These are phyloP conservation scores for Sanguinoderma infundibulare DNA, from an alignment of 1,284 basidiomycete genomes.

Conservation along the genomic window DNA sequence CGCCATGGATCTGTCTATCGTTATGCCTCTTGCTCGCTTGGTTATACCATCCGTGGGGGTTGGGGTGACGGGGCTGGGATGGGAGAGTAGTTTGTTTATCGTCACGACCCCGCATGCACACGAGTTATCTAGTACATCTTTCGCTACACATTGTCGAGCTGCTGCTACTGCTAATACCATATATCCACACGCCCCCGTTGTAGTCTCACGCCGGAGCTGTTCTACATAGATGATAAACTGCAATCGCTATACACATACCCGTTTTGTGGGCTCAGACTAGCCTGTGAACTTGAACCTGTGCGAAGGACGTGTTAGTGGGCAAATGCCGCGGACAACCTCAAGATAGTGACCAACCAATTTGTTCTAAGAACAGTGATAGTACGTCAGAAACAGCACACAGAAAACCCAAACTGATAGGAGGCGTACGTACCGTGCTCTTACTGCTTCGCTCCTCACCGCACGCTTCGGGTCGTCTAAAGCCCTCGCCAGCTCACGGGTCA, in stretches of 20 bases:
- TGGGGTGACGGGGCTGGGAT: background rate
- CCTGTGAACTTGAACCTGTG: constrained; percentile 64
- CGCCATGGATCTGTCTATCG: constrained; percentile 13
- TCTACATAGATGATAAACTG: constrained; percentile 24
- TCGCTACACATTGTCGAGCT: constrained; percentile 21
- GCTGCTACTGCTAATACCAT: constrained; percentile 18
- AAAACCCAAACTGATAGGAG: too few relatives aligned
- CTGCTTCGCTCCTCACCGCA: constrained; percentile 83
- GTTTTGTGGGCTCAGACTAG: constrained; percentile 22
- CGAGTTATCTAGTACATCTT: constrained; percentile 28
- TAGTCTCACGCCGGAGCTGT: constrained; percentile 22
- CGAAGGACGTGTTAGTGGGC: background rate
- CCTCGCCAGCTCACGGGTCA: constrained; percentile 76
- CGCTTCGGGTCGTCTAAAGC: constrained; percentile 87
- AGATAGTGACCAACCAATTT: constrained; percentile 47
- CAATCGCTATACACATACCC: constrained; percentile 21
- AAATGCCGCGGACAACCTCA: background rate
- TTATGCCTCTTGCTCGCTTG: constrained; percentile 23
- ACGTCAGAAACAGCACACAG: background rate
- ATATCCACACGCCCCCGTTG: constrained; percentile 23
- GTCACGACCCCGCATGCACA: constrained; percentile 15
- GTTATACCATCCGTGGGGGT: constrained; percentile 4
- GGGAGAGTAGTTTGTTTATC: constrained; percentile 11
- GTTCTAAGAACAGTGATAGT: constrained; percentile 44
- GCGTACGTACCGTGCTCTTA: constrained; percentile 69